These are phyloP conservation scores for Leccinum subrobustum DNA, from an alignment of 1,284 basidiomycete species.

Conservation along the genomic window DNA sequence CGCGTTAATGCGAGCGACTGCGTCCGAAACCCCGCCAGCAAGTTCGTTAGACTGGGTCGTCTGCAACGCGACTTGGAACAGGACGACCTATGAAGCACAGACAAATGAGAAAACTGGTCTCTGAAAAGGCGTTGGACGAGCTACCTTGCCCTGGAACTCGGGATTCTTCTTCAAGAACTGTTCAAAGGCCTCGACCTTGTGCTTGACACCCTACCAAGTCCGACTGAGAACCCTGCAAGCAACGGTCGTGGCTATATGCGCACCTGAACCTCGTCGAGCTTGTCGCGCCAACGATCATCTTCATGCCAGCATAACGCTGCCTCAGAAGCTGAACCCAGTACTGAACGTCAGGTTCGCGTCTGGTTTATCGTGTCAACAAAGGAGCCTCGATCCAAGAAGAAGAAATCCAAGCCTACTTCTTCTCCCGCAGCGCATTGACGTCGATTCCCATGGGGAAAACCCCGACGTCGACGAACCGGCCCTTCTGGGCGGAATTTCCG, in stretches of 20 bases:
- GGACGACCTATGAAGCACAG: conserved; percentile 51
- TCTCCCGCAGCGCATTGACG: conserved; percentile 65
- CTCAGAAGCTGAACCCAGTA: conserved; percentile 79
- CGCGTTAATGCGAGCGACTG: conserved; percentile 81
- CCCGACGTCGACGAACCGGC: conserved; percentile 78
- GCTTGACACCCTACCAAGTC: conserved; percentile 59
- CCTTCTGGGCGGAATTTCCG: conserved; percentile 16
- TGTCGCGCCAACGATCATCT: conserved; percentile 84
- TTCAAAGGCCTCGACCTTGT: conserved; percentile 85
- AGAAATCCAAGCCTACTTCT: conserved; percentile 47
- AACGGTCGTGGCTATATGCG: neutral
- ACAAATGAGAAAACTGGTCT: neutral
- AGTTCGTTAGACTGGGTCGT: conserved; percentile 78
- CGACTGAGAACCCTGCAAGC: neutral
- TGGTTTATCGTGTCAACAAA: conserved; percentile 27
- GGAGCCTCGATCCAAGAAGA: conserved; percentile 6
- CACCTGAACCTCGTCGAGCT: conserved; percentile 81
- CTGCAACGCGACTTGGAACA: conserved; percentile 85
- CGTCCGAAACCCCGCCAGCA: conserved; percentile 72
- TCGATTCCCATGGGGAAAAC: conserved; percentile 92
- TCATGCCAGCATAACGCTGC: conserved; percentile 82
- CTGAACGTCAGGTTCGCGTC: conserved; percentile 73
- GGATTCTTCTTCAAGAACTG: conserved; percentile 78
- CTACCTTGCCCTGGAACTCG: conserved; percentile 73
- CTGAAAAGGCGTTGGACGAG: neutral